phyloP scores from a whole-genome alignment of 345 rosid genomes.

The thale cress (Arabidopsis thaliana) region TAIR10.1 NC_003070.9:10750501-10751000 shows the following conservation, averaged over 20 bases:
- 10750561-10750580: slow-evolving; percentile 16
- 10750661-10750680: slow-evolving; percentile 82
- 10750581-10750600: slow-evolving; percentile 15
- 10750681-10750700: slow-evolving; percentile 79
- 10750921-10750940: slow-evolving; percentile 89
- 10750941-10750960: slow-evolving; percentile 84
- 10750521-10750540: slow-evolving; percentile 14
- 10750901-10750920: slow-evolving; percentile 60
- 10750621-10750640: slow-evolving; percentile 37
- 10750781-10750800: not conserved
- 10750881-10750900: not conserved
- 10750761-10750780: not conserved
- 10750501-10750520: slow-evolving; percentile 3
- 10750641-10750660: slow-evolving; percentile 57
- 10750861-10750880: not conserved
- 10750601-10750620: slow-evolving; percentile 35
- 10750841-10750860: not conserved
- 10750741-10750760: not conserved
- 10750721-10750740: slow-evolving; percentile 10
- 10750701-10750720: slow-evolving; percentile 83
- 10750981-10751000: slow-evolving; percentile 60
- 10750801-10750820: not conserved
- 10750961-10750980: slow-evolving; percentile 85
- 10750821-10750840: not conserved
- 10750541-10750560: slow-evolving; percentile 9